These are phyloP conservation scores for Grosmannia serpens DNA, from an alignment of 2,329 filamentous ascomycete species.

Conservation along the genomic window DNA sequence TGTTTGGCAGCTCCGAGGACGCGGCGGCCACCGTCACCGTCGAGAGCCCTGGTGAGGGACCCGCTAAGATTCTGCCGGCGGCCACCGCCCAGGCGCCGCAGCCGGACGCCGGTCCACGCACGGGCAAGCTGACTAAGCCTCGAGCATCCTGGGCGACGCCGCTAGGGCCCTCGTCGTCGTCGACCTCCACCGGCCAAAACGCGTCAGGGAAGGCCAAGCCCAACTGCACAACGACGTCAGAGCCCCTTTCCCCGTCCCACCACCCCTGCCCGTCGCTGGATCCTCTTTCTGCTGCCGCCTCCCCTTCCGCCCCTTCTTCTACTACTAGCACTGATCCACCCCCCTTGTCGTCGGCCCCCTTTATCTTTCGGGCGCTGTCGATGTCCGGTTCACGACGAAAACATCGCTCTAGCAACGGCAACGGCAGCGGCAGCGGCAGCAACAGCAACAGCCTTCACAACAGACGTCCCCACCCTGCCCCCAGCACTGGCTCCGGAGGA, in stretches of 20 bases:
- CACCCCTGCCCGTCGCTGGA: background rate
- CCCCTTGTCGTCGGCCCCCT: background rate
- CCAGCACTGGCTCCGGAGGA: slow-evolving; percentile 8
- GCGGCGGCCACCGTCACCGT: too few species aligned
- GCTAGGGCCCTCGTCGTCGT: slow-evolving; percentile 1
- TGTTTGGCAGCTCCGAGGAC: background rate
- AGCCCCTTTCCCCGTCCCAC: background rate
- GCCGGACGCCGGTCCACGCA: background rate
- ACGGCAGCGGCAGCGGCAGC: slow-evolving; percentile 7
- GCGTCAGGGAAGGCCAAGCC: background rate
- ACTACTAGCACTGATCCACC: background rate
- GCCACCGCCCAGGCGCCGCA: slow-evolving; percentile 2
- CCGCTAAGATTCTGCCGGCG: background rate
- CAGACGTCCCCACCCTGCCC: slow-evolving; percentile 16
- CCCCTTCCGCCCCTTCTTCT: background rate
- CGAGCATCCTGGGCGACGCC: slow-evolving; percentile 6
- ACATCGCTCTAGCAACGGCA: background rate
- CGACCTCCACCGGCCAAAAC: background rate
- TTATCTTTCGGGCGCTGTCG: slow-evolving; percentile 8
- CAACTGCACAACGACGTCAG: background rate
- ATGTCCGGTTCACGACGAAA: slow-evolving; percentile 5
- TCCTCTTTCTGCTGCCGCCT: background rate
- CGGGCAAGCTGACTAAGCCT: slow-evolving; percentile 6
- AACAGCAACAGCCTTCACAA: slow-evolving; percentile 4
- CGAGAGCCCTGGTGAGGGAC: background rate